Conservation (phyloP, 345 rosid genomes). For the Syzygium jambos region DNA sequence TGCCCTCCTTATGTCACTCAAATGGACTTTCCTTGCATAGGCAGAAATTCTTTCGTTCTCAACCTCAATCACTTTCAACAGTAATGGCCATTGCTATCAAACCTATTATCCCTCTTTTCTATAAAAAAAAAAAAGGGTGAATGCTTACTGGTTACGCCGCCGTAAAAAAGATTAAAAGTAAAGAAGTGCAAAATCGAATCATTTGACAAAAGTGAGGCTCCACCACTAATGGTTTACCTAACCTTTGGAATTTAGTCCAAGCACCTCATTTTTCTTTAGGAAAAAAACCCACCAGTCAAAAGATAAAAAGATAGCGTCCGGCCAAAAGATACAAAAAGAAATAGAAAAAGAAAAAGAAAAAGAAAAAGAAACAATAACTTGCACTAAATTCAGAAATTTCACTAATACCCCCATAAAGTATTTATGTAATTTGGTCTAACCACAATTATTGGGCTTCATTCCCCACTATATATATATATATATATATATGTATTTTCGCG, state of each 20-base stretch:
- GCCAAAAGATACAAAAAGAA: not conserved
- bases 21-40: no score
- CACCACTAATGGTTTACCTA: not conserved
- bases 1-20: no score
- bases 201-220: not conserved
- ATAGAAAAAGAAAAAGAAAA: not conserved
- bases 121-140: no score
- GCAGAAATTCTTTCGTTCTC: no score
- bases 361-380: not conserved
- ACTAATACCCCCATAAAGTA: not conserved
- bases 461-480: no score
- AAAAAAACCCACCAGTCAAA: not conserved
- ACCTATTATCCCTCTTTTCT: no score
- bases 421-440: not conserved
- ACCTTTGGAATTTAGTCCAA: not conserved
- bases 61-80: no score
- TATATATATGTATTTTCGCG: no score
- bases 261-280: not conserved
- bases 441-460: no score
- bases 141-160: no score
- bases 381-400: not conserved
- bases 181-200: not conserved
- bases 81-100: no score
- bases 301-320: not conserved
- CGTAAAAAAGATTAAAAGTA: no score